Percentiles rank a stretch among this genome's conserved stretches.
Evolutionary conservation across 2,329 filamentous ascomycete genomes (phyloP).

Genomic region (Pseudomassariella vexata): DNA sequence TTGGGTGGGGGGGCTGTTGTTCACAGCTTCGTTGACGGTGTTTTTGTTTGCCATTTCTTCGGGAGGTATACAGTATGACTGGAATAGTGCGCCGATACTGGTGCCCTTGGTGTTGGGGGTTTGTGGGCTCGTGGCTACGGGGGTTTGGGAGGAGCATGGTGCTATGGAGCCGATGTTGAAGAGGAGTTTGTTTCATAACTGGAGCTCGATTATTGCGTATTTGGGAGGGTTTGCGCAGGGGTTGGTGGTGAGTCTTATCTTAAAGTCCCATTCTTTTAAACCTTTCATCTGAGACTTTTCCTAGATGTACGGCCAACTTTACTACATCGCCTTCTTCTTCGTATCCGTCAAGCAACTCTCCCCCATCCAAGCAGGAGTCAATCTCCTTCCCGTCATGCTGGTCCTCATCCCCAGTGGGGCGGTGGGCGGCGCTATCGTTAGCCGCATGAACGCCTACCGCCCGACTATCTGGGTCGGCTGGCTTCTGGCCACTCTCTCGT

Average conservation of each 20-base stretch:
- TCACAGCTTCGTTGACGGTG: conserved; percentile 10
- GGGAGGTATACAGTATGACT: conserved; percentile 10
- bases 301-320: conserved; percentile 9
- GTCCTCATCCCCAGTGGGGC: conserved; percentile 8
- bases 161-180: conserved; percentile 7
- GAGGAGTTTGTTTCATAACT: conserved; percentile 5
- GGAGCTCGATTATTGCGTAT: conserved; percentile 8
- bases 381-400: conserved; percentile 7
- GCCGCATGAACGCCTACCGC: conserved; percentile 8
- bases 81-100: conserved; percentile 5
- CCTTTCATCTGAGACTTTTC: background rate
- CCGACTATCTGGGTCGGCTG: conserved; percentile 8
- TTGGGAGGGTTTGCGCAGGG: conserved; percentile 9
- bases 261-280: too few species aligned
- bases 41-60: conserved; percentile 10
- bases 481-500: conserved; percentile 6
- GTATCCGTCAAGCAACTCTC: conserved; percentile 4
- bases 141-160: conserved; percentile 6
- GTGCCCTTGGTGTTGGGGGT: conserved; percentile 8
- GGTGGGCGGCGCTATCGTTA: conserved; percentile 6
- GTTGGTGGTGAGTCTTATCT: conserved; percentile 8
- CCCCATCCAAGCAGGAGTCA: conserved; percentile 5
- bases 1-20: conserved; percentile 8
- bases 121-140: conserved; percentile 6
- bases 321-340: conserved; percentile 9